Evolutionary conservation across 2,329 filamentous ascomycete genomes (phyloP), one percentile per base, ranked within the genome.

Genomic region (Didymella pomorum): DNA sequence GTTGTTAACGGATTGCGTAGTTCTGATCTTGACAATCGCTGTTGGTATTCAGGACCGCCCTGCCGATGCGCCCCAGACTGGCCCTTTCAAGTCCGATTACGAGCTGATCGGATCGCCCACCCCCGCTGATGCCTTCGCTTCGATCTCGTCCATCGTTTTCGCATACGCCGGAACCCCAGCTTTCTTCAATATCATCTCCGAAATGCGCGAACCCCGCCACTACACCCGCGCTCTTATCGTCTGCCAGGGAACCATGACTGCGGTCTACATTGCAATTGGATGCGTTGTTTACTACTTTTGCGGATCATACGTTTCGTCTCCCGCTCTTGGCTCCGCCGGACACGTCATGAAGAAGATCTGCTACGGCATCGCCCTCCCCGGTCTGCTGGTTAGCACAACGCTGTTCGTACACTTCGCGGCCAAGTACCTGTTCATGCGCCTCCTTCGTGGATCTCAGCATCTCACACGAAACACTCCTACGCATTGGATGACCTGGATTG

Each of bases 371-470:
- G 89, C 89, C 1, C 80, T 88, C 7, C 88, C 88, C 4, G 69
- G 69, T 26, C 49, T 72, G 12, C 54, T 72, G 23, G 69, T 68
- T 44, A 69, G 64, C 42, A 66, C 65, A 2, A 65, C 64, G 3
- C 55, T 71, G 16, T 67, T 69, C 35, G 60, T 64, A 33, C 68
- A 71, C 59, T 66, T 69, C 28, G 62, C 68, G 5, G 63, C 69
- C 45, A 71, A 71, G 29, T 71, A 69, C 60, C 62, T 71, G n/a
- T 88, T 88, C 42, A 90, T 89, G 23, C 90, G 90, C 56, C 79
- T 90, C 52, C 86, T 91, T 44, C 87, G 88, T 0, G 89, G 88
- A 56, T 87, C 90, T 11, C 12, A 88, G 89, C 68, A 88, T 87
- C 72, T 87, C 81, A 59, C 56, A 9, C 58, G 62, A 28, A 70